Conservation (phyloP, 192 early-diverging fungal genomes). For the Mortierella alpina region DNA sequence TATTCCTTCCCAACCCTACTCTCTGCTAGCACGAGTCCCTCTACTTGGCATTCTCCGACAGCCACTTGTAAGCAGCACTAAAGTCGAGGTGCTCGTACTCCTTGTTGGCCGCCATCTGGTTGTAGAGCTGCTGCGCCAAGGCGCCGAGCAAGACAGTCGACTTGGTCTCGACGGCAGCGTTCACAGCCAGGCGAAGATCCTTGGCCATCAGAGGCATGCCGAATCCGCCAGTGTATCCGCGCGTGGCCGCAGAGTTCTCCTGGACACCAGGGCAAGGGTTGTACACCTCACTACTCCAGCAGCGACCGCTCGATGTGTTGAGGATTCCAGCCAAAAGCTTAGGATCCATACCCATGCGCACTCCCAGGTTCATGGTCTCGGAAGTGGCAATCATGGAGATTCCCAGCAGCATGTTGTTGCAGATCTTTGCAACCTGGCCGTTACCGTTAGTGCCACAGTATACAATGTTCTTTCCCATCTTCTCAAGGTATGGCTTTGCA, state of each 20-base stretch:
- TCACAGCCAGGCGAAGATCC: constrained; percentile 90
- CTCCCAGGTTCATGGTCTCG: constrained; percentile 94
- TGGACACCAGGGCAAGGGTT: constrained; percentile 90
- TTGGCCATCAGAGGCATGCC: constrained; percentile 91
- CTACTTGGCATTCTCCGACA: constrained; percentile 42
- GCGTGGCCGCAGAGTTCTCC: constrained; percentile 79
- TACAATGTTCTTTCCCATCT: constrained; percentile 93
- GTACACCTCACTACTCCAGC: constrained; percentile 94
- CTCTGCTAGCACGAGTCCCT: background rate
- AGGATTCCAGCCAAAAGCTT: constrained; percentile 84
- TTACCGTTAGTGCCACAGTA: constrained; percentile 86
- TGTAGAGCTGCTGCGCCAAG: constrained; percentile 85
- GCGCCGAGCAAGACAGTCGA: constrained; percentile 80
- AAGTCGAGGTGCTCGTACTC: constrained; percentile 87
- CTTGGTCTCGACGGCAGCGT: constrained; percentile 81
- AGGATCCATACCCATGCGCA: constrained; percentile 89
- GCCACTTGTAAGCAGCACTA: constrained; percentile 75
- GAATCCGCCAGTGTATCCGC: constrained; percentile 92
- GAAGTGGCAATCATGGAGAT: constrained; percentile 93
- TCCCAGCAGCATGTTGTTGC: constrained; percentile 97
- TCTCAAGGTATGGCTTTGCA: constrained; percentile 68
- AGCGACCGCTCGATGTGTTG: constrained; percentile 90
- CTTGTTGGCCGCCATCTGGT: constrained; percentile 72
- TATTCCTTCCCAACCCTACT: background rate
- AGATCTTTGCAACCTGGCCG: constrained; percentile 95